A percentile compares a stretch with the other conserved stretches of the same genome.
phyloP scores from a whole-genome alignment of 768 basidiomycete species.

The Auriscalpium orientale region DNA sequence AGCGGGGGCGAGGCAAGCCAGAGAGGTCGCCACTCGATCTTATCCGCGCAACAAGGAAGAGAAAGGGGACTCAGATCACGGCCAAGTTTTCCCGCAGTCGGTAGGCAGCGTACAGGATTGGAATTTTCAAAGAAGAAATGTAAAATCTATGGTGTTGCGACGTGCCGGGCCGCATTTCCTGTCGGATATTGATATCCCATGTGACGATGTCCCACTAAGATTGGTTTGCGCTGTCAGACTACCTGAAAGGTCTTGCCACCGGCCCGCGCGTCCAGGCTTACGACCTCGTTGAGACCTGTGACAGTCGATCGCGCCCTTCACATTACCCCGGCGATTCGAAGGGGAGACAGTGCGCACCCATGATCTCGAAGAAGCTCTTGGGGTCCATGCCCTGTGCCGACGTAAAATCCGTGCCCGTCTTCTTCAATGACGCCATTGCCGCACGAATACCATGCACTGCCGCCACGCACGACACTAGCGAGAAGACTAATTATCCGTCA shows the following conservation, averaged over 20 bases:
- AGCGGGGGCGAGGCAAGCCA: no score
- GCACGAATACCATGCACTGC: constrained; percentile 68
- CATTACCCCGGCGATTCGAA: not conserved
- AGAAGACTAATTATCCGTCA: constrained; percentile 52
- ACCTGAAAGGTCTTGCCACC: not conserved
- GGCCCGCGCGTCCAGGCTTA: not conserved
- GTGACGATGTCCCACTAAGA: no score
- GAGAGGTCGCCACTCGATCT: no score
- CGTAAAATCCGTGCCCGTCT: constrained; percentile 67
- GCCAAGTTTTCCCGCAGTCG: no score
- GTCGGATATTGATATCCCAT: no score
- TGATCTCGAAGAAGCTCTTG: constrained; percentile 68
- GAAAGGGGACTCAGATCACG: no score
- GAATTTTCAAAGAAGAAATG: no score
- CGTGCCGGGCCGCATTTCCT: no score
- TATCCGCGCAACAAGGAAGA: no score
- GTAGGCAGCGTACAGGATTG: no score
- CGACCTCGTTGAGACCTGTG: not conserved
- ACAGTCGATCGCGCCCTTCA: not conserved
- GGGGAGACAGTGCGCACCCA: constrained; percentile 46
- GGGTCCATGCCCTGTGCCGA: constrained; percentile 64
- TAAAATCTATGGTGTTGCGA: no score
- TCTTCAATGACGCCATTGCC: constrained; percentile 70
- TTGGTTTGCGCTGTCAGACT: not conserved
- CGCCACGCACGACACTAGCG: constrained; percentile 67